Percentiles rank a stretch among this genome's conserved stretches.
These are phyloP conservation scores for Tuber umbilicatum DNA, from an alignment of 495 filamentous ascomycete species.

Conservation along the genomic window DNA sequence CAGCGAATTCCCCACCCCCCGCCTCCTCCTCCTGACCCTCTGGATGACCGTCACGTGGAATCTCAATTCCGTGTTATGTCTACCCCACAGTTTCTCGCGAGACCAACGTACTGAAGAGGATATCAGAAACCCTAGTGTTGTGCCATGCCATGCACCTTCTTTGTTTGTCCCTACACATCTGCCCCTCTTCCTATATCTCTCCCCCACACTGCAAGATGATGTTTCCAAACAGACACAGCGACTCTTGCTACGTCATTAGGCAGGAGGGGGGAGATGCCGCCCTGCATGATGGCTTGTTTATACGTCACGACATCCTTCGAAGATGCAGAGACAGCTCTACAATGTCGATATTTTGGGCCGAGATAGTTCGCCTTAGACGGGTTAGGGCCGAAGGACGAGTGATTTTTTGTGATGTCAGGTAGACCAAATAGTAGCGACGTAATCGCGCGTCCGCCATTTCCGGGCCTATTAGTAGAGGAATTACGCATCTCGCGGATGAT, in stretches of 20 bases:
- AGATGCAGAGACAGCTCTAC: neutral
- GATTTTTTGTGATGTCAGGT: constrained; percentile 27
- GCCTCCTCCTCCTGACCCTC: constrained; percentile 2
- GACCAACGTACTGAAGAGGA: constrained; percentile 21
- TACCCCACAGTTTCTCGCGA: constrained; percentile 15
- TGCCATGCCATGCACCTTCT: constrained; percentile 2
- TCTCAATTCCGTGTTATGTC: constrained; percentile 17
- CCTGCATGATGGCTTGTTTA: constrained; percentile 30
- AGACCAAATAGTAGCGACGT: neutral
- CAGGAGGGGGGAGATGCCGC: constrained; percentile 17
- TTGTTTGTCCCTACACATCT: constrained; percentile 19
- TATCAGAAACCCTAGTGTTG: constrained; percentile 17
- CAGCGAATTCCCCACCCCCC: constrained; percentile 1
- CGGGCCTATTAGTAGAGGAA: neutral
- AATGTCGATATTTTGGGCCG: neutral
- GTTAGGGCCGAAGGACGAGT: constrained; percentile 19
- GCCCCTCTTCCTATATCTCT: constrained; percentile 12
- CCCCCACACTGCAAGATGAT: constrained; percentile 18
- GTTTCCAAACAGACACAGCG: constrained; percentile 28
- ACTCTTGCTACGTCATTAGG: constrained; percentile 29
- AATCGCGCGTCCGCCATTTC: neutral
- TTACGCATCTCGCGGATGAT: neutral
- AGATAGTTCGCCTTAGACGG: neutral
- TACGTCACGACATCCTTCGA: constrained; percentile 30
- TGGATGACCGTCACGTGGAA: constrained; percentile 26